These are phyloP conservation scores for Macadamia tetraphylla DNA, from an alignment of 164 flowering plant species.

Conservation along the genomic window DNA sequence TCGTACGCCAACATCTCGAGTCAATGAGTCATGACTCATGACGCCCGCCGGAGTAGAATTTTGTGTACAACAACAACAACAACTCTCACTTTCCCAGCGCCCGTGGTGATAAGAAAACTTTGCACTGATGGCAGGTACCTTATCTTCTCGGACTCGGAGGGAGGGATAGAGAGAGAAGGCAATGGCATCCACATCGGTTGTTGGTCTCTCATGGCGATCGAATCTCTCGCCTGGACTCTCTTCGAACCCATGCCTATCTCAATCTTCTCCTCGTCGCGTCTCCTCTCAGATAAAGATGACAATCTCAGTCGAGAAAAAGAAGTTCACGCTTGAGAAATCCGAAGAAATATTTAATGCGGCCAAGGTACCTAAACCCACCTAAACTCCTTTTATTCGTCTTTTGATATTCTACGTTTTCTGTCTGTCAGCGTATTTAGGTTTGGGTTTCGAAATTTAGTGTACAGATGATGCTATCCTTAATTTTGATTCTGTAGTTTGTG, in stretches of 20 bases:
- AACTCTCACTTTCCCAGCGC: too few relatives aligned
- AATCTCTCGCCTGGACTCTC: slow-evolving; percentile 9
- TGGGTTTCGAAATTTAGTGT: neutral
- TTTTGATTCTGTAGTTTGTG: neutral
- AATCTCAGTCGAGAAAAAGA: slow-evolving; percentile 59
- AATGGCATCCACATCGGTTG: slow-evolving; percentile 20
- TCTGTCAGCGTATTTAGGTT: neutral
- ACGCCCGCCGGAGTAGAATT: too few relatives aligned
- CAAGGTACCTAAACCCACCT: slow-evolving; percentile 38
- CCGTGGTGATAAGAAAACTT: too few relatives aligned
- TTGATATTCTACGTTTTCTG: neutral
- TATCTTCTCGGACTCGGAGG: too few relatives aligned
- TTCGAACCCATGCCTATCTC: slow-evolving; percentile 5
- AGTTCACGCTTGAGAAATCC: slow-evolving; percentile 60
- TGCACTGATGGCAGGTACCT: too few relatives aligned
- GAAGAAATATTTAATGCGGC: slow-evolving; percentile 81
- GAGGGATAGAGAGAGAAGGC: neutral
- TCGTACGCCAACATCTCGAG: too few relatives aligned
- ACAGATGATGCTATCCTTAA: neutral
- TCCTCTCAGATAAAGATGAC: slow-evolving; percentile 36
- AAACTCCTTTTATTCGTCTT: neutral
- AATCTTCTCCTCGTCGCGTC: slow-evolving; percentile 15
- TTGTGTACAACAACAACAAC: too few relatives aligned
- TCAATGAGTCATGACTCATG: too few relatives aligned
- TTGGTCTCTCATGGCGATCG: slow-evolving; percentile 15